Evolutionary conservation across 345 rosid genomes (phyloP), one percentile per base, ranked within the genome.

Genomic region (Hibiscus syriacus): DNA sequence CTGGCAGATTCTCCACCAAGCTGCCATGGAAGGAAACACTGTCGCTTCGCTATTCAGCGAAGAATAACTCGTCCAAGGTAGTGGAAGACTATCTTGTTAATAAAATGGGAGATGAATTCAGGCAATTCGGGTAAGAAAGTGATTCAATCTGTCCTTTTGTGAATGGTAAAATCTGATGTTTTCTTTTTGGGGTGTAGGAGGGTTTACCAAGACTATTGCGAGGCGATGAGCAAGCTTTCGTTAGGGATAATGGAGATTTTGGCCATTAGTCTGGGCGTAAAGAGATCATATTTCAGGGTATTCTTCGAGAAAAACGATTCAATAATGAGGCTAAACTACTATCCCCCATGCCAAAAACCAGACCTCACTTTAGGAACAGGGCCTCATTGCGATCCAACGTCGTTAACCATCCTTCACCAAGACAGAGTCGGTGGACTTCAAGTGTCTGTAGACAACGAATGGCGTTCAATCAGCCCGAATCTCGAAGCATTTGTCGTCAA

Each of bases 381-480:
- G 38, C 38, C 38, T 34, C 38, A 34, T 6, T 34, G 38, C 38
- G 38, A 34, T 34, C 38, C 38, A 96, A 89, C 97, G 36, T 94
- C 99, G 57, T 74, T 94, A 76, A 94, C 99, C 46, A 94, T 94
- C 69, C 97, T 94, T 29, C 99, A 94, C 72, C 99, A 94, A 74
- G 97, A 87, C 70, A 86, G 83, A 73, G 95, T 94, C 32, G 92
- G 83, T n/a, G 99, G 99, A 36, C 97, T 94, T 66, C 97, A 94
- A 78, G 97, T 94, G 38, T 34, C 7, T 6, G 38, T 34, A 34
- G 38, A 34, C 38, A 34, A 34, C 38, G 38, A 34, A 34, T 34
- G 38, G 38, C 38, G 38, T 34, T 34, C 38, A 34, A 34, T 34
- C 38, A 34, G 9, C 38, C 38, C 38, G 7, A 34, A 34, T 34